phyloP scores from a whole-genome alignment of 257 asterid genomes.

The Jacaranda copaia region DNA sequence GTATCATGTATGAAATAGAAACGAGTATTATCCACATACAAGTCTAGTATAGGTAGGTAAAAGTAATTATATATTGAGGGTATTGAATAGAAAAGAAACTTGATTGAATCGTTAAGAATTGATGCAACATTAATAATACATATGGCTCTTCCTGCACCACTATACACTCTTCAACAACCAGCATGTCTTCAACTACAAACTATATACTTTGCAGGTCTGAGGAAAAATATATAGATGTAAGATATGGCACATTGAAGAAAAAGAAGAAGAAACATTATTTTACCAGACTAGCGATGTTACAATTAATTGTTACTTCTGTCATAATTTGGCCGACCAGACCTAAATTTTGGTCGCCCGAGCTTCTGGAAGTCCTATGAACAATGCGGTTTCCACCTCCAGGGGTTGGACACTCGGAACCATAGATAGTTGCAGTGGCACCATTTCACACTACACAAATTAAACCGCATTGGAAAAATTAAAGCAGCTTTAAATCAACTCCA shows the following conservation, averaged over 20 bases:
- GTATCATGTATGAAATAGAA: too few species aligned
- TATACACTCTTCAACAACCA: slow-evolving; percentile 8
- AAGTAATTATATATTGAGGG: too few species aligned
- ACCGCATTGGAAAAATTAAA: background rate
- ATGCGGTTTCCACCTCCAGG: slow-evolving; percentile 53
- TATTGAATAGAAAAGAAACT: background rate
- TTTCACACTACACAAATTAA: slow-evolving; percentile 36
- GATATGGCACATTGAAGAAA: slow-evolving; percentile 24
- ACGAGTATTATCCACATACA: too few species aligned
- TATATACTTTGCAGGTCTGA: background rate
- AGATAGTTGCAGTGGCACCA: slow-evolving; percentile 40
- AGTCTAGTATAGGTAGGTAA: too few species aligned
- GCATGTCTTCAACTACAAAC: background rate
- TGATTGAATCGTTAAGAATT: slow-evolving; percentile 13
- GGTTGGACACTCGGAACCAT: slow-evolving; percentile 17
- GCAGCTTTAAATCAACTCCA: background rate
- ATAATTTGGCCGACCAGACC: too few species aligned
- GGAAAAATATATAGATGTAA: background rate
- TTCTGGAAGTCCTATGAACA: slow-evolving; percentile 56
- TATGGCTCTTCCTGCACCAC: slow-evolving; percentile 7
- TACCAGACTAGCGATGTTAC: background rate
- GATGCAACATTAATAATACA: background rate
- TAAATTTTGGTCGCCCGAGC: background rate
- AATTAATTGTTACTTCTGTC: background rate
- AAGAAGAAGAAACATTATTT: too few species aligned